Base-by-base conservation (phyloP, 352 stramenopile species). In the Pythium apleroticum region DNA sequence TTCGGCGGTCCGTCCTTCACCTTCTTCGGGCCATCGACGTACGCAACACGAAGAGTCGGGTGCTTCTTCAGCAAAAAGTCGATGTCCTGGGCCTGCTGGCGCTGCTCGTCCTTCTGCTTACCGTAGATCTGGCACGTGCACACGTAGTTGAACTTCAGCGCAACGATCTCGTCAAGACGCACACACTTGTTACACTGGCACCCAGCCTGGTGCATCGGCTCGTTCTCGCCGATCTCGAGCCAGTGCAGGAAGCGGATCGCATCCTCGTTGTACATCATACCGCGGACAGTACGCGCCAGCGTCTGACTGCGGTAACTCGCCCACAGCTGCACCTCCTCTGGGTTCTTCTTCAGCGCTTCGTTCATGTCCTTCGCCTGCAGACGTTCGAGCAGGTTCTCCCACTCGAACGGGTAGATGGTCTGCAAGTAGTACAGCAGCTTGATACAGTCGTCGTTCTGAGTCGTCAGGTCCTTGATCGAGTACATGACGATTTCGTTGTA, bases 381-480 rank as follows among this genome's bases (percentile, higher is more conserved):
- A 25, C 87, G 81, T 54, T 96, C 87, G 0, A 96, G 67, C 46
- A 96, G 58, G 60, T 96, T 96, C 48, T 91, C 80, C 81, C 82
- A 96, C 68, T 96, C 87, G 53, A 89, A 91, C 8, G 84, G 85
- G 52, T 96, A 93, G 25, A 96, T 95, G 3, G 87, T 96, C 65
- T 94, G 81, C 62, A 97, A 73, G 66, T 99, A 99, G 37, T 99
- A 96, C 61, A 99, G 71, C 19, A 98, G 90, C 39, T 97, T 99
- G 52, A 99, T 97, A 63, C 95, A 96, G 72, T 96, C 87, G 37
- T 94, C 87, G 50, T 96, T 96, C 58, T 93, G 79, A 0, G 79
- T 68, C 2, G 86, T 94, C 56, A 96, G 63, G 30, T 96, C 87
- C 72, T 96, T 93, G 62, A 96, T 86, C 67, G 87, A 96, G 73